These are phyloP conservation scores for Talaromyces sp. DNA, from an alignment of 2,329 filamentous ascomycete species.

Conservation along the genomic window DNA sequence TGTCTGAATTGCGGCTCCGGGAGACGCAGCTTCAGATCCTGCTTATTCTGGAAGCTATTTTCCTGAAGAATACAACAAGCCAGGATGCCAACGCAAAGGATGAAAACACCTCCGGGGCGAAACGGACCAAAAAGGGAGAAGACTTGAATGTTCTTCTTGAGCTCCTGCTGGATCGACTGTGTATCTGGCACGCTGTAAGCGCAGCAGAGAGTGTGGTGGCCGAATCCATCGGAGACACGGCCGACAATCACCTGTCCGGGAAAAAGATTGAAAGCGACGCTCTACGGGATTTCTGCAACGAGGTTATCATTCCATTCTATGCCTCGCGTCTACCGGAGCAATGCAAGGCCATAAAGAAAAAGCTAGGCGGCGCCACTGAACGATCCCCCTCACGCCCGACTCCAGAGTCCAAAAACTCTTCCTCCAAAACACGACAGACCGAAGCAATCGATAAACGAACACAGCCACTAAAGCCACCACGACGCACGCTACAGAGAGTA, in stretches of 20 bases:
- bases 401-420: conserved; percentile 25
- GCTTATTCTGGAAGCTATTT: conserved; percentile 45
- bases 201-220: conserved; percentile 31
- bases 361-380: conserved; percentile 40
- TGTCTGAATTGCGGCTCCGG: conserved; percentile 42
- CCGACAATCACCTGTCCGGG: conserved; percentile 23
- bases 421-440: conserved; percentile 22
- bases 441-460: conserved; percentile 28
- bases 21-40: conserved; percentile 48
- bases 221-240: conserved; percentile 24
- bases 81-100: conserved; percentile 16
- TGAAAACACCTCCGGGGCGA: conserved; percentile 12
- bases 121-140: conserved; percentile 35
- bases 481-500: conserved; percentile 42
- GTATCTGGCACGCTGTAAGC: conserved; percentile 48
- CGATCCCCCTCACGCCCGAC: conserved; percentile 30
- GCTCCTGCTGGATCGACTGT: conserved; percentile 44
- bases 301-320: conserved; percentile 49
- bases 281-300: conserved; percentile 47
- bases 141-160: conserved; percentile 43
- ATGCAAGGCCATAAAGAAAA: conserved; percentile 43
- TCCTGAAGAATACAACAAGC: conserved; percentile 30
- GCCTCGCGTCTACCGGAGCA: conserved; percentile 43
- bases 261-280: conserved; percentile 39
- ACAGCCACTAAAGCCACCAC: conserved; percentile 18